Percentiles rank a stretch among this genome's conserved stretches.
Evolutionary conservation across 768 basidiomycete genomes (phyloP).

Genomic region (Suillus subalutaceus): DNA sequence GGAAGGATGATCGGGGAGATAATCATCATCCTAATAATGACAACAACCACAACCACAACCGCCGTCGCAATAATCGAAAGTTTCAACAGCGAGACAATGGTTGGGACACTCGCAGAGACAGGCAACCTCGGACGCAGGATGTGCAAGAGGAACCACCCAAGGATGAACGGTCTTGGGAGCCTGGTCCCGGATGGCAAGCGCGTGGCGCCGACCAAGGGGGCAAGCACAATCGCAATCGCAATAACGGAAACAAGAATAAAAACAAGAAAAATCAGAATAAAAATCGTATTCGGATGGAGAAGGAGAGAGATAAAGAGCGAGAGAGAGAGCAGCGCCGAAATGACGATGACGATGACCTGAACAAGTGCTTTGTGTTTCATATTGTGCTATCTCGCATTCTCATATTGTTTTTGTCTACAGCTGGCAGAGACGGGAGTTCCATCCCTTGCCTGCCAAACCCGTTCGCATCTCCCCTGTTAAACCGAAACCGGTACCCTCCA

Average conservation of each 20-base stretch:
- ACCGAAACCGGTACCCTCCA: conserved; percentile 39
- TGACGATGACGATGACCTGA: conserved; percentile 65
- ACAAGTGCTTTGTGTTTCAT: conserved; percentile 56
- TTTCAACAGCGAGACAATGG: conserved; percentile 40
- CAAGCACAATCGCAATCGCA: conserved; percentile 39
- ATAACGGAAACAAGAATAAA: conserved; percentile 41
- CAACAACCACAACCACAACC: conserved; percentile 31
- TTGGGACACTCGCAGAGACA: conserved; percentile 54
- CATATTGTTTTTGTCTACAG: conserved; percentile 37
- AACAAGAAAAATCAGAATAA: conserved; percentile 39
- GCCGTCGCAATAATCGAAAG: conserved; percentile 25
- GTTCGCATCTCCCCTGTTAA: conserved; percentile 37
- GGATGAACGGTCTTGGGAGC: conserved; percentile 72
- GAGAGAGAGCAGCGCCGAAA: conserved; percentile 48
- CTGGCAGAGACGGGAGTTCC: conserved; percentile 66
- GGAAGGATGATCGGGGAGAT: conserved; percentile 41
- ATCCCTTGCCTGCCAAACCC: conserved; percentile 43
- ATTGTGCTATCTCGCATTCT: conserved; percentile 13
- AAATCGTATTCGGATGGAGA: conserved; percentile 35
- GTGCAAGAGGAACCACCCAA: conserved; percentile 20
- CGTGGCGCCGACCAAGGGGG: conserved; percentile 39
- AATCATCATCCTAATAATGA: conserved; percentile 25
- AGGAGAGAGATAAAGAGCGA: conserved; percentile 30
- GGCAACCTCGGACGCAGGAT: conserved; percentile 32
- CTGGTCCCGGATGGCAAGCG: conserved; percentile 68